Percentiles rank a stretch among this genome's conserved stretches.
Evolutionary conservation across 495 filamentous ascomycete genomes (phyloP).

Genomic region (Penicillium atrosanguineum): DNA sequence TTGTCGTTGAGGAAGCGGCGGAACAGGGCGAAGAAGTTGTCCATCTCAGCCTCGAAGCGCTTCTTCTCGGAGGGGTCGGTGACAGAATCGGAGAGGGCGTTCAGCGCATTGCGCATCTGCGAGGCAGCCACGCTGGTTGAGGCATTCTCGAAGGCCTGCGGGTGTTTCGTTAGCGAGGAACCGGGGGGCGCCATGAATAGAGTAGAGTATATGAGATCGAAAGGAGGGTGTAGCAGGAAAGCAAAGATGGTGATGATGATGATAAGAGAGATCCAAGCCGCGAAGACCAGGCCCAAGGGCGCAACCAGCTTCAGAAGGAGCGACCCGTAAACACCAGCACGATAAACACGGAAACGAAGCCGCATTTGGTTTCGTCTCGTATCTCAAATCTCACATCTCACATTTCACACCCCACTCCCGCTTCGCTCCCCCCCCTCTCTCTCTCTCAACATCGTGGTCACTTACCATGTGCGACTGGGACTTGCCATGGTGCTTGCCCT

Average conservation of each 20-base stretch:
- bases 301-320: neutral
- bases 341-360: neutral
- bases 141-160: constrained; percentile 96
- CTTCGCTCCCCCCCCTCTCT: neutral
- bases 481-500: constrained; percentile 86
- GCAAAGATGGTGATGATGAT: neutral
- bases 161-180: constrained; percentile 14
- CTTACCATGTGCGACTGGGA: constrained; percentile 94
- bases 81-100: constrained; percentile 86
- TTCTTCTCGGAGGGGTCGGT: constrained; percentile 80
- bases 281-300: neutral
- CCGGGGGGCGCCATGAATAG: constrained; percentile 1
- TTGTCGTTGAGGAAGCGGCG: constrained; percentile 97
- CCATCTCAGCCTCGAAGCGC: constrained; percentile 97
- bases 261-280: neutral
- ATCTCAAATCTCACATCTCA: too few relatives aligned
- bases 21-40: constrained; percentile 99
- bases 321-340: neutral
- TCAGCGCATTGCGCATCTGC: constrained; percentile 98
- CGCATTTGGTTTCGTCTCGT: neutral
- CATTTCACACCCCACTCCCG: too few relatives aligned
- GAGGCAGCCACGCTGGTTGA: constrained; percentile 96
- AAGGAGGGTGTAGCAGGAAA: neutral
- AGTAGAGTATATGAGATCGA: neutral
- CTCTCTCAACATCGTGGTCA: constrained; percentile 19